Base-by-base conservation (phyloP, 2,329 filamentous ascomycete genomes). In the Exophiala calicioides region DNA sequence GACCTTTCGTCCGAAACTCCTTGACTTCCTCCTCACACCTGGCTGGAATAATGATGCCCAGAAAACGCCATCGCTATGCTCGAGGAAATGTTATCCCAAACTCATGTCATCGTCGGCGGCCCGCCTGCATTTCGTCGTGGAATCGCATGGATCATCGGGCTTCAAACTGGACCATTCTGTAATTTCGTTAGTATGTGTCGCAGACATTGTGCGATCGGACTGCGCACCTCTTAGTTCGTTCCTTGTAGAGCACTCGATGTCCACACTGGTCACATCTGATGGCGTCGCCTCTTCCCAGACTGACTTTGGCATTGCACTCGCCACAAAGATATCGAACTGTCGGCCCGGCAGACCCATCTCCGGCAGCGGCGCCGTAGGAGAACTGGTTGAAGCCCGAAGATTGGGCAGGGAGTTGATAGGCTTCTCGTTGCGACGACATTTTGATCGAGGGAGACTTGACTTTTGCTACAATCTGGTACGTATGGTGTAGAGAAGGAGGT, bases 161-260 rank as follows among this genome's bases (percentile, higher is more conserved):
- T 76, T 98, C 90, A 64, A 98, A 97, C 73, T 98, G 93, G 40
- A 97, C 90, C 90, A 97, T 96, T 65, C 91, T 95, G 60, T 44
- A 45, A 19, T 16, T 38, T 23, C n/a, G 37, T 39, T 20, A 23
- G 16, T 38, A 18, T 10, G 7, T 8, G 18, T 12, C 3, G 9
- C 24, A 44, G 20, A 19, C 8, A 18, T 21, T 33, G 10, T 13
- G 7, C 21, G 15, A 9, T 2, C 15, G 7, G 16, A n/a, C 12
- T 20, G 19, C 35, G 35, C 46, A 96, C 93, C 93, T 82, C 78
- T 95, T 96, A 33, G 93, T 98, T 65, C 93, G 76, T 80, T 96
- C 88, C 81, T 98, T 98, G 73, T 97, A 97, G 58, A 98, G 73
- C 52, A 98, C 90, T 57, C 93, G 84, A 63, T 95, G 93, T 5